These are phyloP conservation scores for Claviceps sp. DNA, from an alignment of 2,329 filamentous ascomycete species.

Conservation along the genomic window DNA sequence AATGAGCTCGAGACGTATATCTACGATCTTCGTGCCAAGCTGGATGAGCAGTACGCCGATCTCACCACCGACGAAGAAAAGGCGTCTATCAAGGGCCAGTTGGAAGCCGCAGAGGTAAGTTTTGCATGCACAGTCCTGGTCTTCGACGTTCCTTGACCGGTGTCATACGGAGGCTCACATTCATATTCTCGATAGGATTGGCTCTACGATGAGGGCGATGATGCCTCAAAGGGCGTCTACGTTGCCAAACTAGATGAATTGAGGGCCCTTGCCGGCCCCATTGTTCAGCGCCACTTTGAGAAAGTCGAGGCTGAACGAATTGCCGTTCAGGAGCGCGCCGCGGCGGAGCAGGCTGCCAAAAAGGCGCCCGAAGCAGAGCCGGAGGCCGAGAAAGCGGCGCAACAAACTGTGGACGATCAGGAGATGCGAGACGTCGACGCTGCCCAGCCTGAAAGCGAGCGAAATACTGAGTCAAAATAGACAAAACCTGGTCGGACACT, in stretches of 20 bases:
- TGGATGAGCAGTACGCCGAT: slow-evolving; percentile 81
- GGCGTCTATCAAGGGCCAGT: slow-evolving; percentile 68
- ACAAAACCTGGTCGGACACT: slow-evolving; percentile 1
- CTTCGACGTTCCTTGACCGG: no score
- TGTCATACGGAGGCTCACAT: slow-evolving; percentile 5
- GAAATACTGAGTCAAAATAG: slow-evolving; percentile 25
- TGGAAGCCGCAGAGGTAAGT: slow-evolving; percentile 77
- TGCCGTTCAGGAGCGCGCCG: slow-evolving; percentile 60
- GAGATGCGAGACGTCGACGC: slow-evolving; percentile 51
- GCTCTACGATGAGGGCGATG: slow-evolving; percentile 95
- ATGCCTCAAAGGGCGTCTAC: slow-evolving; percentile 87
- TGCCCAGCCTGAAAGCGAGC: slow-evolving; percentile 36
- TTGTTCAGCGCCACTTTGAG: slow-evolving; percentile 89
- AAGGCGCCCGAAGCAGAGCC: slow-evolving; percentile 46
- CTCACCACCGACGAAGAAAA: slow-evolving; percentile 90
- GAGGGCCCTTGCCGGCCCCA: slow-evolving; percentile 75
- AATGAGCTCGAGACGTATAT: slow-evolving; percentile 97
- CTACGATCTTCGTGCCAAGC: slow-evolving; percentile 91
- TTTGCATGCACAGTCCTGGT: neutral
- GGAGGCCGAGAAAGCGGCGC: slow-evolving; percentile 34
- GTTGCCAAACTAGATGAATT: slow-evolving; percentile 93
- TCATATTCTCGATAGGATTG: slow-evolving; percentile 55
- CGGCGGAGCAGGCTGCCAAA: slow-evolving; percentile 67
- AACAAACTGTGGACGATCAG: slow-evolving; percentile 39
- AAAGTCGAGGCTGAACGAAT: slow-evolving; percentile 81